Base-by-base conservation (phyloP, 768 basidiomycete genomes). In the Collybia mongolica region DNA sequence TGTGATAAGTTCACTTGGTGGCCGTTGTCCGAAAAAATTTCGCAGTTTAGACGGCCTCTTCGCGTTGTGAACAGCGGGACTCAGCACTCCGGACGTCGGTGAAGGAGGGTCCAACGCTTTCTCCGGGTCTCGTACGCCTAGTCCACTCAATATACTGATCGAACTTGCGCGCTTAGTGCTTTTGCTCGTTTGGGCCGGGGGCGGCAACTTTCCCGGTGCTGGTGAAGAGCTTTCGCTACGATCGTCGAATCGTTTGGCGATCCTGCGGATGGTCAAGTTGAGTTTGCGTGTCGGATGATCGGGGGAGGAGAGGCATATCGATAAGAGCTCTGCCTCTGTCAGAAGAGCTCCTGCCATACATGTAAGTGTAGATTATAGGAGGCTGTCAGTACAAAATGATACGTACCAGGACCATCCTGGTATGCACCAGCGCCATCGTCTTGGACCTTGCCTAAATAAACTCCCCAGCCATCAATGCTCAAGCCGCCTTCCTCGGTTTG, bases 21-120 rank as follows among this genome's bases (percentile, higher is more conserved):
- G 97, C 36, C 97, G 89, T 61, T 98, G 97, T 14, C 96, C 97
- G 59, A 98, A 96, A 76, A 98, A 99, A 75, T 93, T 94, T 68
- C 90, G 90, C 41, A 94, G 65, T 61, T 92, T 94, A 18, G 81
- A 80, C 3, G 85, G 81, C 7, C 76, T 72, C 58, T 81, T 81
- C 39, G 66, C 67, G 49, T 69, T 71, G 32, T 65, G 69, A 52
- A 60, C 65, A n/a, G 69, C 59, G 37, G 70, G 69, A 55, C 51
- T 71, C n/a, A 63, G 52, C 23, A 53, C 56, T 6, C 61, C 59
- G 12, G 70, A 65, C 4, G 77, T 74, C 5, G 83, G 79, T 0
- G 83, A 83, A 8, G 79, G 75, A 6, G 82, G 79, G 37, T 85
- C 81, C 28, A 87, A 73, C 0, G 83, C 77, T 46, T 74, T 79